Evolutionary conservation across 768 basidiomycete genomes (phyloP).

Genomic region (Panus rudis): DNA sequence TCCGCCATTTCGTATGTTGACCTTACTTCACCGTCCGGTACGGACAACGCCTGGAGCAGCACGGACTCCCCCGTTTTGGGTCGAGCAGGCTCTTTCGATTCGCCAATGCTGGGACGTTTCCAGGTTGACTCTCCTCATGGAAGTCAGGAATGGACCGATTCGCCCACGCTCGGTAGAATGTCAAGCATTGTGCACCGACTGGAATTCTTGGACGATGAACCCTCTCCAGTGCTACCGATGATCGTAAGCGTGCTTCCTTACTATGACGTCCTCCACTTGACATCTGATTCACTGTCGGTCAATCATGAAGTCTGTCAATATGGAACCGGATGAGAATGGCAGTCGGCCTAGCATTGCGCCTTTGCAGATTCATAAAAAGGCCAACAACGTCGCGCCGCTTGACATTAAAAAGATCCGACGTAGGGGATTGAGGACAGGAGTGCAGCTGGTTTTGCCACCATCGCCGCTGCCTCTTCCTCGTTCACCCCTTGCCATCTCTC

Average conservation of each 20-base stretch:
- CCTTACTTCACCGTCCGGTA: conserved; percentile 16
- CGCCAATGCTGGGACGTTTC: neutral
- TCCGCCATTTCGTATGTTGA: conserved; percentile 17
- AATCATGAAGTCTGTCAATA: no score
- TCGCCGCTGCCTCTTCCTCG: conserved; percentile 13
- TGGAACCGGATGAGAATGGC: no score
- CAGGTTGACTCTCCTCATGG: neutral
- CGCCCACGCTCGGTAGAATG: conserved; percentile 6
- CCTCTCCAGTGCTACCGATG: no score
- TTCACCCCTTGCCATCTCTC: conserved; percentile 6
- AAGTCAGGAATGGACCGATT: neutral
- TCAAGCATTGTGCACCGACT: neutral
- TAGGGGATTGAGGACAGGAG: conserved; percentile 17
- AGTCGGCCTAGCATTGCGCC: no score
- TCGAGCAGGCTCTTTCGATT: neutral
- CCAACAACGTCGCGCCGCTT: conserved; percentile 12
- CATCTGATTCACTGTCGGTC: no score
- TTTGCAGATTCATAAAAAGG: neutral
- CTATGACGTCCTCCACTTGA: no score
- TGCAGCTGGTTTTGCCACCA: conserved; percentile 19
- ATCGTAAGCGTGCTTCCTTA: no score
- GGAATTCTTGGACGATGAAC: no score
- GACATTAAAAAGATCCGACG: conserved; percentile 23
- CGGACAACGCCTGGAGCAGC: conserved; percentile 24
- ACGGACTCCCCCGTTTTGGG: conserved; percentile 16